Conservation (phyloP, 2,329 filamentous ascomycete genomes). For the Aspergillus sp. region DNA sequence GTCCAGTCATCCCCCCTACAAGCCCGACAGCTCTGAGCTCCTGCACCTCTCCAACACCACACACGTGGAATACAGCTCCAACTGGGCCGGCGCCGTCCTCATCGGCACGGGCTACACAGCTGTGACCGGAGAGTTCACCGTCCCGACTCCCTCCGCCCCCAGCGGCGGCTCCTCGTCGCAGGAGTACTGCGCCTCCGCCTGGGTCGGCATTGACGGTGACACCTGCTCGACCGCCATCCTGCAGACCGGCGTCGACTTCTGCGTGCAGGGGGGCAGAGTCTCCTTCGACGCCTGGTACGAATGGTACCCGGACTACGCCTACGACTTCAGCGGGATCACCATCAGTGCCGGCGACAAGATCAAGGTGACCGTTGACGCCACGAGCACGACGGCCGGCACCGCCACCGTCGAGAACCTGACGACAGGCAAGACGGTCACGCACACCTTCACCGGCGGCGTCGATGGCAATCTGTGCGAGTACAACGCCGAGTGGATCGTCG, state of each 20-base stretch:
- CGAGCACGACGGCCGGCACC: conserved; percentile 41
- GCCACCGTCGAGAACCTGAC: conserved; percentile 51
- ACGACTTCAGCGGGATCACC: conserved; percentile 49
- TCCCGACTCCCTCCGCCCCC: conserved; percentile 48
- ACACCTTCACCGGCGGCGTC: conserved; percentile 48
- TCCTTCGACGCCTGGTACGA: conserved; percentile 59
- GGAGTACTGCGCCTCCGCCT: conserved; percentile 44
- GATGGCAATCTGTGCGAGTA: conserved; percentile 48
- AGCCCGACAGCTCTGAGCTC: conserved; percentile 26
- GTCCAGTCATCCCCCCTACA: conserved; percentile 32
- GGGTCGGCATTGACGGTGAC: conserved; percentile 63
- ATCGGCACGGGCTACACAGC: conserved; percentile 50
- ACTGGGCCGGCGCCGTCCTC: conserved; percentile 61
- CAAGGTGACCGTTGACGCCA: conserved; percentile 42
- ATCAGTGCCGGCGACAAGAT: conserved; percentile 46
- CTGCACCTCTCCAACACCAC: conserved; percentile 34
- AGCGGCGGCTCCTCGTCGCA: conserved; percentile 29
- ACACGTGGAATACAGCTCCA: conserved; percentile 51
- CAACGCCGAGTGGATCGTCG: conserved; percentile 60
- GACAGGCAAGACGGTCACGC: conserved; percentile 51
- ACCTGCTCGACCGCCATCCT: conserved; percentile 54
- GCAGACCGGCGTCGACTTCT: conserved; percentile 58
- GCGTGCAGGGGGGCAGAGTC: conserved; percentile 39
- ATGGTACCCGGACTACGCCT: conserved; percentile 58
- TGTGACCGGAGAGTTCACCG: conserved; percentile 54